These are phyloP conservation scores for Exophiala sp. DNA, from an alignment of 2,329 filamentous ascomycete genomes.

Conservation along the genomic window DNA sequence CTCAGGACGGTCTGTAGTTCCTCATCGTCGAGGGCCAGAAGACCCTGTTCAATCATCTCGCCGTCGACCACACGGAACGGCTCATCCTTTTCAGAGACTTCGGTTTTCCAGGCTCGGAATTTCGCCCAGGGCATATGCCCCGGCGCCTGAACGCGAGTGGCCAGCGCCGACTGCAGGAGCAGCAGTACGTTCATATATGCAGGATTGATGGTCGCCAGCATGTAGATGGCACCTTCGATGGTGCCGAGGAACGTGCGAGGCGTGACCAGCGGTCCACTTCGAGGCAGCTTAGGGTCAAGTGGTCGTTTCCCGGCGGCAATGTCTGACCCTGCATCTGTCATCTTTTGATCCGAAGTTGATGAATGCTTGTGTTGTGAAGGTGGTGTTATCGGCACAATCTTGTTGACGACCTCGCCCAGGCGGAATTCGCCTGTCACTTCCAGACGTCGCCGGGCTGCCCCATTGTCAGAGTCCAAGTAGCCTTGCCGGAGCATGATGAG, in stretches of 20 bases:
- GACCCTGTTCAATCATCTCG: constrained; percentile 72
- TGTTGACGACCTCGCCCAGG: constrained; percentile 89
- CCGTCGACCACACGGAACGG: constrained; percentile 88
- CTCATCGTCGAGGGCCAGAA: constrained; percentile 63
- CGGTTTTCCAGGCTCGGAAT: constrained; percentile 76
- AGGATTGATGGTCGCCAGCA: constrained; percentile 69
- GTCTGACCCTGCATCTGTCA: background rate
- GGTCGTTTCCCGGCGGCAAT: background rate
- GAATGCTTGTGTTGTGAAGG: background rate
- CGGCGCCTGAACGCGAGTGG: constrained; percentile 58
- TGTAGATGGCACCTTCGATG: constrained; percentile 84
- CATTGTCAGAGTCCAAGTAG: constrained; percentile 63
- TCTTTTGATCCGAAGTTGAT: background rate
- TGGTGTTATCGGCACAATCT: constrained; percentile 69
- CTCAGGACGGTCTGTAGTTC: constrained; percentile 50
- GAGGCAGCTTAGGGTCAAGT: background rate
- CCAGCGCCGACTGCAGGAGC: constrained; percentile 68
- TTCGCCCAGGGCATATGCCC: constrained; percentile 70
- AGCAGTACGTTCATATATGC: constrained; percentile 72
- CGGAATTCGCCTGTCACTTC: constrained; percentile 73
- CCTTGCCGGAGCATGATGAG: constrained; percentile 62
- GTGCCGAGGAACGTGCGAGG: constrained; percentile 86
- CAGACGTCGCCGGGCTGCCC: constrained; percentile 48
- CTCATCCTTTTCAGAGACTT: constrained; percentile 62
- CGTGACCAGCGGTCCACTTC: constrained; percentile 57